phyloP scores from a whole-genome alignment of 805 yeast species.

The Wickerhamiella allomyrinae region DNA sequence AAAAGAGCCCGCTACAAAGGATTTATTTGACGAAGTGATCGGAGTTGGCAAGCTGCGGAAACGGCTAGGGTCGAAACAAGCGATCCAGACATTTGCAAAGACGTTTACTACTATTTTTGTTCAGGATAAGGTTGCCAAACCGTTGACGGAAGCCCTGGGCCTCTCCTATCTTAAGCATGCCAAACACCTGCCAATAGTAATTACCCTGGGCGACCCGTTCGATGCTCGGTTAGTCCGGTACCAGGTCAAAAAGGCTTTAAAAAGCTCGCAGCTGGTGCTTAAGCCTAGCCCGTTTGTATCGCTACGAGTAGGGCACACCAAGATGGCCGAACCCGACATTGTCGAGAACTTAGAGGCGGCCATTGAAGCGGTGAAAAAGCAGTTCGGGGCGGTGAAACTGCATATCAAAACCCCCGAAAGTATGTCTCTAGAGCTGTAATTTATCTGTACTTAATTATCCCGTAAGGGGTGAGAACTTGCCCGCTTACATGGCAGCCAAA shows the following conservation, averaged over 20 bases:
- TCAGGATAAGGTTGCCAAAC: conserved; percentile 15
- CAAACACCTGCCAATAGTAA: conserved; percentile 13
- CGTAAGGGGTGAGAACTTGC: background rate
- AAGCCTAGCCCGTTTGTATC: conserved; percentile 10
- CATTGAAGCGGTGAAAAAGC: conserved; percentile 1
- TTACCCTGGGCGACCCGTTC: conserved; percentile 5
- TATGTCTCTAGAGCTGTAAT: conserved; percentile 7
- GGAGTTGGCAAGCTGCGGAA: conserved; percentile 20
- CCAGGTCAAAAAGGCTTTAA: conserved; percentile 5
- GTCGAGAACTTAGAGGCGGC: conserved; percentile 14
- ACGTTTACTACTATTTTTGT: conserved; percentile 14
- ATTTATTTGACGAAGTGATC: conserved; percentile 18
- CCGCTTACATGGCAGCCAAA: conserved; percentile 3
- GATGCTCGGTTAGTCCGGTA: conserved; percentile 5
- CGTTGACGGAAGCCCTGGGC: conserved; percentile 16
- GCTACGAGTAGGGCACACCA: conserved; percentile 16
- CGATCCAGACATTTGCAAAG: conserved; percentile 12
- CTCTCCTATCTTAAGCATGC: conserved; percentile 14
- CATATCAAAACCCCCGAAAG: conserved; percentile 18
- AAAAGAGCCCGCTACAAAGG: background rate
- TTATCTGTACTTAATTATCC: background rate
- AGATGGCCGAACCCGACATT: conserved; percentile 15
- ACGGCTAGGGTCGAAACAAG: conserved; percentile 14
- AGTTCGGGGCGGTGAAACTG: conserved; percentile 11
- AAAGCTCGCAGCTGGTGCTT: conserved; percentile 15